Evolutionary conservation across 2,329 filamentous ascomycete genomes (phyloP).

Genomic region (Alternaria alternata): DNA sequence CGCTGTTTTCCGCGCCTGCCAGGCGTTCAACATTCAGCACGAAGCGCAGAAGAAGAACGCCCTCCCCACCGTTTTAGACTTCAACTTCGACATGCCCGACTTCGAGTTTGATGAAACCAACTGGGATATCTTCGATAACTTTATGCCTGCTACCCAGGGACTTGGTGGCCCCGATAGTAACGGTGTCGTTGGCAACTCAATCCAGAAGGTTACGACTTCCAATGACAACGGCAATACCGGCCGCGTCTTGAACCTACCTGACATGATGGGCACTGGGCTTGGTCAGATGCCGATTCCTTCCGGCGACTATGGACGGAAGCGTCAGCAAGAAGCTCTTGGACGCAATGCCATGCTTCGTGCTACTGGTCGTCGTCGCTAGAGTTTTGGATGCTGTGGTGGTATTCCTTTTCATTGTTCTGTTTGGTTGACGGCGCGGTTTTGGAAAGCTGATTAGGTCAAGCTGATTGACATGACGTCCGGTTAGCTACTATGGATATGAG

Average conservation of each 20-base stretch:
- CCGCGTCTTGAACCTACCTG: not conserved
- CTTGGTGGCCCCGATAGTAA: constrained; percentile 3
- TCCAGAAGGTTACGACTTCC: not conserved
- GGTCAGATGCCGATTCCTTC: constrained; percentile 5
- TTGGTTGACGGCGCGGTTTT: not conserved
- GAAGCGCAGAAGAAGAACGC: not conserved
- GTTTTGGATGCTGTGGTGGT: not conserved
- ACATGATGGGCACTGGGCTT: not conserved
- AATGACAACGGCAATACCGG: constrained; percentile 1
- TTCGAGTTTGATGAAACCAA: not conserved
- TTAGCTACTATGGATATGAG: not conserved
- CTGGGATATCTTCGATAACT: not conserved
- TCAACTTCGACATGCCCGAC: not conserved
- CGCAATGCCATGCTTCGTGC: constrained; percentile 18
- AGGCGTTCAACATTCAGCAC: not conserved
- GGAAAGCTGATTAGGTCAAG: too few relatives aligned
- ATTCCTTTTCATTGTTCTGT: not conserved
- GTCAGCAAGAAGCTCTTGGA: constrained; percentile 30
- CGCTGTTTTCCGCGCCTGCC: not conserved
- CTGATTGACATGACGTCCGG: not conserved
- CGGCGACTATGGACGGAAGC: constrained; percentile 11
- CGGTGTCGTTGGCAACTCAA: not conserved
- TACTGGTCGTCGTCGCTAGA: constrained; percentile 18
- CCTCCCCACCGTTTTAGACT: not conserved
- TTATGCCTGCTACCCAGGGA: not conserved